Evolutionary conservation across 495 filamentous ascomycete species (phyloP).

Genomic region (Neurospora sp.): DNA sequence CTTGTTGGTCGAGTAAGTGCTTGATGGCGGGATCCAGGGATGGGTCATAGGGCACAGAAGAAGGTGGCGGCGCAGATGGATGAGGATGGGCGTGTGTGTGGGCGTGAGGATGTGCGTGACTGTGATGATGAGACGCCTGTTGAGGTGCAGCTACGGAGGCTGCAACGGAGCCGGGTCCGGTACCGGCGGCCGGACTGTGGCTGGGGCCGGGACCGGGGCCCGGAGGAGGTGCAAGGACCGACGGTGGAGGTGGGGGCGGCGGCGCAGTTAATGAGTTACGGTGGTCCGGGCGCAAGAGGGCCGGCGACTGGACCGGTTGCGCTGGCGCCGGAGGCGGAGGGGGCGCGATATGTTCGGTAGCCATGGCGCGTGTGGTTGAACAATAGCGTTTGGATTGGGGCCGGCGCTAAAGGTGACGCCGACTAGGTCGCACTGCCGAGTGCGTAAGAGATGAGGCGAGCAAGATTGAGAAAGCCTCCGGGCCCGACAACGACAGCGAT

Average conservation of each 20-base stretch:
- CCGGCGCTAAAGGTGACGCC: background rate
- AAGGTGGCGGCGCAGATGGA: background rate
- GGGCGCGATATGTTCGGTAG: constrained; percentile 17
- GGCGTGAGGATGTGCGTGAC: background rate
- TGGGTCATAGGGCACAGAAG: constrained; percentile 20
- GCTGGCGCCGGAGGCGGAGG: constrained; percentile 12
- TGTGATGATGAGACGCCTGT: background rate
- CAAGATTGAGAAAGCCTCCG: background rate
- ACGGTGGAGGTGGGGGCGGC: constrained; percentile 8
- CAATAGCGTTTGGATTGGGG: background rate
- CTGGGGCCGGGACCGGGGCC: constrained; percentile 4
- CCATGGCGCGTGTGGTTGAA: constrained; percentile 12
- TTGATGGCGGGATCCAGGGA: constrained; percentile 36
- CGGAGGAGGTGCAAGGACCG: constrained; percentile 8
- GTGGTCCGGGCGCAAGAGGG: constrained; percentile 12
- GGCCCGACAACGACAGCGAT: background rate
- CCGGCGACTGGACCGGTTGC: constrained; percentile 3
- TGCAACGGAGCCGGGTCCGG: background rate
- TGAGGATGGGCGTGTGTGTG: background rate
- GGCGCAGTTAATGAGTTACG: constrained; percentile 19
- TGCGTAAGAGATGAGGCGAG: background rate
- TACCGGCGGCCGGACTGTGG: background rate
- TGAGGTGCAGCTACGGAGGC: background rate
- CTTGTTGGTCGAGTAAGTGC: constrained; percentile 37
- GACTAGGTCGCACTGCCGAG: background rate